Evolutionary conservation across 2,329 filamentous ascomycete species (phyloP).

Genomic region (Lachnellula subtilissima): DNA sequence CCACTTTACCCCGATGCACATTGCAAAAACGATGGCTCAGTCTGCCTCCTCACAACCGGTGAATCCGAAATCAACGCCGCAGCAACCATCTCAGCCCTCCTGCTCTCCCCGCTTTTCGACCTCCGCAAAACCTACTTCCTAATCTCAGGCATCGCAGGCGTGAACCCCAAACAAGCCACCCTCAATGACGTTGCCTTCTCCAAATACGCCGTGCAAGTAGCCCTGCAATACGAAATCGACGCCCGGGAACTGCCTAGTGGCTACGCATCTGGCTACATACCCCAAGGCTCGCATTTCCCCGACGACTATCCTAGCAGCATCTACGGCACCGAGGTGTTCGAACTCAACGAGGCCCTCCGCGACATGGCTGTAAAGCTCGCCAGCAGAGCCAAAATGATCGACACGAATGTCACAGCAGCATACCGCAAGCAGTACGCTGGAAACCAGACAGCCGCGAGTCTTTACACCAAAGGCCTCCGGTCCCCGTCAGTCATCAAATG

Average conservation of each 20-base stretch:
- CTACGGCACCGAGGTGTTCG: conserved; percentile 68
- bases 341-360: conserved; percentile 56
- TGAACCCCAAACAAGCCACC: conserved; percentile 64
- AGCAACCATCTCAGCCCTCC: conserved; percentile 56
- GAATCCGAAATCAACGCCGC: conserved; percentile 68
- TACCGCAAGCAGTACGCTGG: conserved; percentile 56
- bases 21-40: conserved; percentile 52
- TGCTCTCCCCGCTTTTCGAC: conserved; percentile 59
- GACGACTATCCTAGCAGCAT: conserved; percentile 52
- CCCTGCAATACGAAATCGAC: conserved; percentile 72
- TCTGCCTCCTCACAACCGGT: conserved; percentile 60
- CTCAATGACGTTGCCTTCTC: conserved; percentile 63
- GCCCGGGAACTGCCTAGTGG: conserved; percentile 60
- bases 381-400: conserved; percentile 45
- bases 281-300: conserved; percentile 53
- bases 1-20: conserved; percentile 56
- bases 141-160: conserved; percentile 67
- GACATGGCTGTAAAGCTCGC: conserved; percentile 49
- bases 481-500: conserved; percentile 56
- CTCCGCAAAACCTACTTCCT: conserved; percentile 66
- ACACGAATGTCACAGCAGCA: conserved; percentile 42
- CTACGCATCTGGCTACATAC: conserved; percentile 64
- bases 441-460: conserved; percentile 37
- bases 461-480: conserved; percentile 26
- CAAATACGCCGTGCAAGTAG: conserved; percentile 67